These are phyloP conservation scores for Candida glucosophila DNA, from an alignment of 1,139 yeast genomes.

Conservation along the genomic window DNA sequence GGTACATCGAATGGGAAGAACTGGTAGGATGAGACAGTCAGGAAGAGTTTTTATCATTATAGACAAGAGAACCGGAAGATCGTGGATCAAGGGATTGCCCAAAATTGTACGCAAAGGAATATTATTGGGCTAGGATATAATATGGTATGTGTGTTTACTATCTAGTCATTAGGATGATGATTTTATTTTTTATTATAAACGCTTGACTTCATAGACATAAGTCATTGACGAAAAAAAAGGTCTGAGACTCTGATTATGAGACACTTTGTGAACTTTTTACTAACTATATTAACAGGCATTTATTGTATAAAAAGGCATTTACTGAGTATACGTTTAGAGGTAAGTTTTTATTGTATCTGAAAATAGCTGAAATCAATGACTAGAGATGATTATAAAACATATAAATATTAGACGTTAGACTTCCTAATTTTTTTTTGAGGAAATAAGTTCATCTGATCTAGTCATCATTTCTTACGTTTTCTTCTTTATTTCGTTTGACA, in stretches of 20 bases:
- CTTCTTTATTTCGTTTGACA: no score
- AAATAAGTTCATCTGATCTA: no score
- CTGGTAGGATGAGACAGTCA: conserved; percentile 84
- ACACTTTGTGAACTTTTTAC: no score
- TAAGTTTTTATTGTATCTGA: no score
- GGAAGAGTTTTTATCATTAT: conserved; percentile 79
- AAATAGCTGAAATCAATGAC: no score
- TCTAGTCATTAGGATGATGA: conserved; percentile 1
- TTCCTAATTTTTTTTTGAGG: no score
- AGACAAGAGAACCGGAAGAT: conserved; percentile 55
- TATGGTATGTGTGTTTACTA: conserved; percentile 2
- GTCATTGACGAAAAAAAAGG: conserved; percentile 4
- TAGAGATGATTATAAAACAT: conserved; percentile 13
- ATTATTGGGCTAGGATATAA: conserved; percentile 21
- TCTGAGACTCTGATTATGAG: no score
- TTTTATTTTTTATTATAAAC: conserved; percentile 3
- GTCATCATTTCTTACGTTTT: no score
- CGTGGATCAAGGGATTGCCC: conserved; percentile 83
- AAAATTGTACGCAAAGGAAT: conserved; percentile 53
- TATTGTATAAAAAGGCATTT: no score
- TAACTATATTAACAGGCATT: no score
- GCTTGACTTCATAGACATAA: conserved; percentile 6
- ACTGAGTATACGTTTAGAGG: no score
- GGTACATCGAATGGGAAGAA: conserved; percentile 87
- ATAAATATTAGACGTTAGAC: conserved; percentile 22